Evolutionary conservation across 202 grass and related monocot species (phyloP).

Genomic region (Carex arenaria): DNA sequence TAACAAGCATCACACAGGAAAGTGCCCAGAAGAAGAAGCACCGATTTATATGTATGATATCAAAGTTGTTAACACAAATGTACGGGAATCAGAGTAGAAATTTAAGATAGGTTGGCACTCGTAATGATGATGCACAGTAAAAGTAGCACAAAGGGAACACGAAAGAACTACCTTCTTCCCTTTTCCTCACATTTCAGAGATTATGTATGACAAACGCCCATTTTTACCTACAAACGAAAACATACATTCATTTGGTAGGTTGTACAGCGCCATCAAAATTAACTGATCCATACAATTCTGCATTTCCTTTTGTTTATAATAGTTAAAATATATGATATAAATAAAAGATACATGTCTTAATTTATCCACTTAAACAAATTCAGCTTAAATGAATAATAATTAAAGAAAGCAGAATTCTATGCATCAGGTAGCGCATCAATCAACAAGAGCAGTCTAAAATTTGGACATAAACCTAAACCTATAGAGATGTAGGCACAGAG

Average conservation of each 20-base stretch:
- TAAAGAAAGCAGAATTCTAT: conserved; percentile 4
- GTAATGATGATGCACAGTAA: conserved; percentile 35
- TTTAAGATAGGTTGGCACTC: conserved; percentile 6
- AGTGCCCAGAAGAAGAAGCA: background rate
- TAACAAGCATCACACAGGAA: background rate
- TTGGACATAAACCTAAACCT: too few species aligned
- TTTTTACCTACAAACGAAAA: conserved; percentile 96
- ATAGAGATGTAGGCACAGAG: too few species aligned
- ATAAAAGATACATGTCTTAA: background rate
- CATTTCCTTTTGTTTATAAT: conserved; percentile 27
- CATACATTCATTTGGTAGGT: conserved; percentile 93
- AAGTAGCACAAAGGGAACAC: conserved; percentile 60
- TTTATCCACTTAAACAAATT: background rate
- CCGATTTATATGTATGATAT: background rate
- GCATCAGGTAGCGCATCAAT: conserved; percentile 11
- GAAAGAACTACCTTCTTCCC: conserved; percentile 90
- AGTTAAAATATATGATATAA: conserved; percentile 15
- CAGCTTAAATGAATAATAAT: background rate
- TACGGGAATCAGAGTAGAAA: background rate
- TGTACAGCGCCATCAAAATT: conserved; percentile 69
- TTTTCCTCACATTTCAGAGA: conserved; percentile 93
- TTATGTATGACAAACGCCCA: conserved; percentile 75
- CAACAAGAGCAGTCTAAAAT: background rate
- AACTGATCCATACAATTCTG: conserved; percentile 74
- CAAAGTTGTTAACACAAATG: background rate